phyloP scores from a whole-genome alignment of 768 basidiomycete species.

The Cystofilobasidium macerans region DNA sequence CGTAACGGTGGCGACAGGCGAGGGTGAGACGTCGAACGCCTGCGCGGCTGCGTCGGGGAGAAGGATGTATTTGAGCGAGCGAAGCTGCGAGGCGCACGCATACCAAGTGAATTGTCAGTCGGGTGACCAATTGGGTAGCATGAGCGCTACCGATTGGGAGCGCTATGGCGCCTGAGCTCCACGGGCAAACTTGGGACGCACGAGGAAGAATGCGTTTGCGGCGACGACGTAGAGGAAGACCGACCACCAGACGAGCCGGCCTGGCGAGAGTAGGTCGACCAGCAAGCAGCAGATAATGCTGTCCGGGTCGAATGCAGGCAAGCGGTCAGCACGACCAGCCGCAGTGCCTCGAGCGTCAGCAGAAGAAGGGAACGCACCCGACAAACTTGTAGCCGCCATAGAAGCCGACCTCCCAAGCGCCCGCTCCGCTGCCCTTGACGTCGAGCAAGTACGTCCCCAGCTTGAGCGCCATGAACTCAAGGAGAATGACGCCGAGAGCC shows the following conservation, averaged over 20 bases:
- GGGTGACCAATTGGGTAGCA: too few relatives aligned
- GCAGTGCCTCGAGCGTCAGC: neutral
- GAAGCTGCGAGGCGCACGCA: too few relatives aligned
- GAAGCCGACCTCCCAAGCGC: constrained; percentile 56
- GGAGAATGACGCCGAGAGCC: constrained; percentile 67
- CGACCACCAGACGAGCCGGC: constrained; percentile 53
- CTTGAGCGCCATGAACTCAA: constrained; percentile 82
- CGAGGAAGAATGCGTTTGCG: constrained; percentile 88
- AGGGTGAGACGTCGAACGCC: constrained; percentile 29
- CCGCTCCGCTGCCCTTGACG: constrained; percentile 59
- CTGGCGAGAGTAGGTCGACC: constrained; percentile 54
- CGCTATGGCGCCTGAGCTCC: too few relatives aligned
- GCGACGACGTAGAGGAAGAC: constrained; percentile 76
- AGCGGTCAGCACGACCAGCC: constrained; percentile 10
- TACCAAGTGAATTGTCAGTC: too few relatives aligned
- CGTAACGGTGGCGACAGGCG: constrained; percentile 47
- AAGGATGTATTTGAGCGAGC: constrained; percentile 81
- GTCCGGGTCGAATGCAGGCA: neutral
- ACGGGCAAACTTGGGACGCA: constrained; percentile 46
- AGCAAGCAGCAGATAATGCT: constrained; percentile 79
- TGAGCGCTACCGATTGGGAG: too few relatives aligned
- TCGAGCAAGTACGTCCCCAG: constrained; percentile 87
- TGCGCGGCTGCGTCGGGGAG: constrained; percentile 65
- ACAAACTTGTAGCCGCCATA: constrained; percentile 98
- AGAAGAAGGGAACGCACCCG: constrained; percentile 48